phyloP scores from a whole-genome alignment of 352 stramenopile species.

The Aphanomyces cochlioides region DNA sequence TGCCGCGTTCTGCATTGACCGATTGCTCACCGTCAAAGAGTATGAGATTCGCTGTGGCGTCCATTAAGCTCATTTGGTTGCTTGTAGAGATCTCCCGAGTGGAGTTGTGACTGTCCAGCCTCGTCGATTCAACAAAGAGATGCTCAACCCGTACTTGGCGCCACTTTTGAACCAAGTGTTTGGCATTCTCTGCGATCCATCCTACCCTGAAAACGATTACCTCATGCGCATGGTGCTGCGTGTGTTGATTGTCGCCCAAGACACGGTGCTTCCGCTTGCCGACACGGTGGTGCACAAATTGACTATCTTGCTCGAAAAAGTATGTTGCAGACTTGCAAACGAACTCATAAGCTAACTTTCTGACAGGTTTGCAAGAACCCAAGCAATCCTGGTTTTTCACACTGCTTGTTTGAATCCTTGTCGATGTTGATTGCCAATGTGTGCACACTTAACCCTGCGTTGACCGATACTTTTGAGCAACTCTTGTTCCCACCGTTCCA shows the following conservation, averaged over 20 bases:
- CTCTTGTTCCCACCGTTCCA: constrained; percentile 98
- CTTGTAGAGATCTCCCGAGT: neutral
- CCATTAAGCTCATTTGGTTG: constrained; percentile 25
- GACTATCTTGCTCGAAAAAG: constrained; percentile 84
- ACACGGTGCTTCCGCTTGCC: constrained; percentile 90
- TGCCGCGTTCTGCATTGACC: constrained; percentile 93
- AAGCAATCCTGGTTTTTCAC: constrained; percentile 98
- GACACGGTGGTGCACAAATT: constrained; percentile 94
- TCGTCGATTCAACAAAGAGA: constrained; percentile 74
- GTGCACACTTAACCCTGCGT: constrained; percentile 76
- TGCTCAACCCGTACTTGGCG: constrained; percentile 89
- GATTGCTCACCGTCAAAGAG: constrained; percentile 94
- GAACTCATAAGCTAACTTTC: neutral
- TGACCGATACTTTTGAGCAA: constrained; percentile 89
- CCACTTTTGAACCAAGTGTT: constrained; percentile 95
- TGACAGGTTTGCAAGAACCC: constrained; percentile 94
- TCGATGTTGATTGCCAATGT: constrained; percentile 93
- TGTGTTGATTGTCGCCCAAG: constrained; percentile 89
- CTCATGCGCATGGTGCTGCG: constrained; percentile 99
- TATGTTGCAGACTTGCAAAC: neutral
- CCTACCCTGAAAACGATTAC: constrained; percentile 98
- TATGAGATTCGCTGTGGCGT: constrained; percentile 23
- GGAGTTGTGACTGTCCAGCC: constrained; percentile 33
- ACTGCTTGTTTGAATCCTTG: constrained; percentile 99
- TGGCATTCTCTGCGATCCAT: constrained; percentile 90